phyloP scores from a whole-genome alignment of 1,284 basidiomycete species.

The Inonotus obliquus region DNA sequence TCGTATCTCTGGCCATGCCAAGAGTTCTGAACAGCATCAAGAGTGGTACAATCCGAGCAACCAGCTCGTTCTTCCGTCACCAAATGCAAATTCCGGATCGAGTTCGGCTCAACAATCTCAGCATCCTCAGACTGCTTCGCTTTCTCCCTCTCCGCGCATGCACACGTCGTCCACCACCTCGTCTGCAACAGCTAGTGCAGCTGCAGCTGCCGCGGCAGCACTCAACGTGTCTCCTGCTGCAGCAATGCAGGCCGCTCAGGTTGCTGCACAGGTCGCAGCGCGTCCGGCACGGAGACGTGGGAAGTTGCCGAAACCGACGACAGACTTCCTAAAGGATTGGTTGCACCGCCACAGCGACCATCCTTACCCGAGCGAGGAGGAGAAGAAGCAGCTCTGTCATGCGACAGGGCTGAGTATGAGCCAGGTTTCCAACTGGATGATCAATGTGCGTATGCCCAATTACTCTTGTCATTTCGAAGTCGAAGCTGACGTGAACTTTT shows the following conservation, averaged over 20 bases:
- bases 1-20: constrained; percentile 65
- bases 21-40: constrained; percentile 28
- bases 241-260: constrained; percentile 30
- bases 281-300: constrained; percentile 75
- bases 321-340: constrained; percentile 88
- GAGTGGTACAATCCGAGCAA: constrained; percentile 23
- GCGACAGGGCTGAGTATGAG: constrained; percentile 83
- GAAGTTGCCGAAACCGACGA: constrained; percentile 86
- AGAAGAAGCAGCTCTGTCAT: constrained; percentile 85
- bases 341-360: constrained; percentile 84
- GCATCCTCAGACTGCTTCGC: constrained; percentile 8
- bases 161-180: background rate
- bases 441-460: constrained; percentile 57
- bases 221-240: constrained; percentile 43
- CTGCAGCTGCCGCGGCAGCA: constrained; percentile 29
- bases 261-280: constrained; percentile 56
- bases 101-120: background rate
- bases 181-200: constrained; percentile 21
- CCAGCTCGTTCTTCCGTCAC: constrained; percentile 23
- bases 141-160: background rate
- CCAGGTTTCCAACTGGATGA: constrained; percentile 91
- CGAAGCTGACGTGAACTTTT: background rate
- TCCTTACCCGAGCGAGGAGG: constrained; percentile 86
- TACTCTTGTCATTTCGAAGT: constrained; percentile 12
- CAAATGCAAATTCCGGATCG: constrained; percentile 18